Base-by-base conservation (phyloP, 2,329 filamentous ascomycete species). In the Fusarium sp. region DNA sequence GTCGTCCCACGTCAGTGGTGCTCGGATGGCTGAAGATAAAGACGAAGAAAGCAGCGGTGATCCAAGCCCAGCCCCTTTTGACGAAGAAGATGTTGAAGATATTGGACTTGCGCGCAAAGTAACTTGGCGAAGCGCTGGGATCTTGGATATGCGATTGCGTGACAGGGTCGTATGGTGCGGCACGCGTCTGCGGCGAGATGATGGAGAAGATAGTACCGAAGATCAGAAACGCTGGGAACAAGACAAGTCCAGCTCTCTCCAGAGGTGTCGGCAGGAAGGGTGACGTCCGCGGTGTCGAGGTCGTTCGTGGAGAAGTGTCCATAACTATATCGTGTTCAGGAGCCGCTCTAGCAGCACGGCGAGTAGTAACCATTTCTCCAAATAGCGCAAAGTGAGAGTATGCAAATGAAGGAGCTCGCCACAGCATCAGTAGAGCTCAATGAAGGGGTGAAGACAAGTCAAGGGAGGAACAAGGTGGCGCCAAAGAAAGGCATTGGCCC, bases 101-200 rank as follows among this genome's bases (percentile, higher is more conserved):
- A 81, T 99, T 99, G 78, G 89, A 86, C 81, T 99, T 99, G 73
- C 91, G 91, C 46, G 96, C 95, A 78, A 99, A 99, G 83, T 98
- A 99, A 76, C 86, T 90, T 4, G 92, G 92, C 50, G 90, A 87
- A 6, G 83, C 78, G 40, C 78, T 76, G n/a, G 77, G 75, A 77
- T 82, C 80, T 79, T 83, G 84, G 5, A 83, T 79, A 79, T 92
- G 90, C 14, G 90, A 86, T 75, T 94, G 91, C 24, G 85, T 79
- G 40, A 80, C 74, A 4, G 83, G 78, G 67, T 89, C 87, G 82
- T 93, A 93, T 5, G 87, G 83, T 3, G 87, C 84, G 46, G 82
- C 81, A 75, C 88, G 89, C 13, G 89, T 89, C 62, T 88, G 82
- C 2, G 94, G 94, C 19, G 93, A 94, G 52, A 98, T 80, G 35